Base-by-base conservation (phyloP, 148 eudicot species). In the Diospyros kaki region DNA sequence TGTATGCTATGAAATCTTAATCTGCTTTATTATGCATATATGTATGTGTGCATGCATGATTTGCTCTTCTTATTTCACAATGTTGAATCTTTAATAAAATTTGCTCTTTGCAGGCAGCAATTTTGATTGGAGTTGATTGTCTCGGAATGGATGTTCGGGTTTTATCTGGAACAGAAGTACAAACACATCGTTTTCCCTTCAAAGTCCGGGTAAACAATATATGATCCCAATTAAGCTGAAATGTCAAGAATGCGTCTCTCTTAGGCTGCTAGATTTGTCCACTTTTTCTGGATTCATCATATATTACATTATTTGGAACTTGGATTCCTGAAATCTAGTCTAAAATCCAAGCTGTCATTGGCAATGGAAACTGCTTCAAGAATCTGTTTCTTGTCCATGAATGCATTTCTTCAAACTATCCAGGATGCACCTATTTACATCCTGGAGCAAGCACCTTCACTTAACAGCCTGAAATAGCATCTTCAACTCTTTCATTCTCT, bases 81-180 rank as follows among this genome's bases (percentile, higher is more conserved):
- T 5, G 60, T 52, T 10, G n/a, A 15, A 43, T 50, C 63, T 51
- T 41, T 64, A 40, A 74, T 66, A n/a, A 55, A 38, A 48, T 61
- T 6, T 60, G 64, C 53, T 71, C 67, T 64, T 39, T 74, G 76
- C 60, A 87, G 89, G 77, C 74, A 58, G 89, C 86, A 68, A 84
- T 69, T 59, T 68, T 87, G 69, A 84, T 87, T 66, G 87, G 89
- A 80, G 85, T 87, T 18, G 89, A 87, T 74, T 82, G 87, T 72
- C 87, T 82, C 73, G 89, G 89, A 67, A 80, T 87, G 80, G 89
- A 87, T 68, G 87, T 87, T 67, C 77, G 87, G 64, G 79, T 82
- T 66, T 80, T 72, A 51, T 69, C 77, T 1, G 87, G 89, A 14
- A 39, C 70, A 69, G 87, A 87, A 87, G 84, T 87, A 62, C 69